Base-by-base conservation (phyloP, 805 yeast species). In the Kazachstania viticola region DNA sequence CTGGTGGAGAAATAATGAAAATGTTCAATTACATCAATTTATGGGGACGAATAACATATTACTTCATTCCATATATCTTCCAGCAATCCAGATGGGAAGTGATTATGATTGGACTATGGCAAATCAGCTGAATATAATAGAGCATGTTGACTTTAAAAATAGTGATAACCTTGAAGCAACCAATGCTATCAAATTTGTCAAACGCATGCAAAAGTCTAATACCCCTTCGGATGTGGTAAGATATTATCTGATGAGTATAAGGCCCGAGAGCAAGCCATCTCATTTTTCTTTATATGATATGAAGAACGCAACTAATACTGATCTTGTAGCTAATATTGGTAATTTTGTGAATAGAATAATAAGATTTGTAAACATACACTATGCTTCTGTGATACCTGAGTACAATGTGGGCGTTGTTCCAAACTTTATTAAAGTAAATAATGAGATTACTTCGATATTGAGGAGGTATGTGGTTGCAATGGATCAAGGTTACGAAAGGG, bases 21-120 rank as follows among this genome's bases (percentile, higher is more conserved):
- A 84, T 39, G 95, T 91, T 40, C 61, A 79, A 42, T 65, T 88
- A 43, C 83, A 82, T 58, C 98, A 88, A 65, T 88, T 88, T 59
- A 88, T 88, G 98, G 98, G 98, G 60, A 88, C 91, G 59, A 97
- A 88, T 61, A 88, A 88, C 52, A 95, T 87, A 49, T 96, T 96
- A 21, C 91, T 88, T 83, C 98, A 88, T 56, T 79, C 95, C 1
- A 97, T 91, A 35, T 91, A 91, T 35, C 91, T 87, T 83, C 98
- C 98, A 37, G 76, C 93, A 25, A 64, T 93, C 15, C 79, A 77
- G 60, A 64, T 88, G 27, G 98, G 96, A 56, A 87, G 97, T 12
- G 60, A 69, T 14, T 87, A 87, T 36, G 50, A 66, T 30, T 88
- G 97, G 97, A 85, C 95, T 37, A 77, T 73, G 72, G 67, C 85